phyloP scores from a whole-genome alignment of 805 yeast species.

The Ogataea ramenticola region DNA sequence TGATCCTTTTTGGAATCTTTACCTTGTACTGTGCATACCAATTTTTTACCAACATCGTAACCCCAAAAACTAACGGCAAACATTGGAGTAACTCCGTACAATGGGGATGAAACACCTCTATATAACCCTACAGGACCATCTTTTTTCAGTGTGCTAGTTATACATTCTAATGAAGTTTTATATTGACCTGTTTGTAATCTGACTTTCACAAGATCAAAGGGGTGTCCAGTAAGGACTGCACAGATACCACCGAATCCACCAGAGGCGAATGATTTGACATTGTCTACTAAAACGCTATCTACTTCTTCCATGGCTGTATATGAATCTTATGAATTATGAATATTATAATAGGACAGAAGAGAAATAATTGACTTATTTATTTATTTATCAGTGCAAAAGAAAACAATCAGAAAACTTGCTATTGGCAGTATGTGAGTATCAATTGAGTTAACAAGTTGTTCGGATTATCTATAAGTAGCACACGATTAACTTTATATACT shows the following conservation, averaged over 20 bases:
- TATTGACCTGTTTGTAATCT: constrained; percentile 79
- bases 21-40: constrained; percentile 45
- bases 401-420: too few relatives aligned
- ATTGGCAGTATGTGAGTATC: too few relatives aligned
- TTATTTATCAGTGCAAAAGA: too few relatives aligned
- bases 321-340: background rate
- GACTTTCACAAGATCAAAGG: constrained; percentile 90
- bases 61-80: constrained; percentile 99
- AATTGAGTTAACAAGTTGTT: too few relatives aligned
- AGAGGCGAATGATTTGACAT: constrained; percentile 78
- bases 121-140: constrained; percentile 81
- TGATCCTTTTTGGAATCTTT: constrained; percentile 23
- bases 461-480: too few relatives aligned
- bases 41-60: constrained; percentile 81
- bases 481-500: too few relatives aligned
- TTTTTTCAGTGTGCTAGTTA: constrained; percentile 57
- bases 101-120: constrained; percentile 90
- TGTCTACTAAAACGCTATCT: constrained; percentile 47
- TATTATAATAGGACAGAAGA: background rate
- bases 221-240: constrained; percentile 94
- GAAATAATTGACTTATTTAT: too few relatives aligned
- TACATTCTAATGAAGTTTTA: constrained; percentile 57
- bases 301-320: constrained; percentile 20
- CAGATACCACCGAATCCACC: constrained; percentile 98
- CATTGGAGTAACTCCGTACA: constrained; percentile 97